Conservation (phyloP, 2,329 filamentous ascomycete genomes). For the Chrysoporthe deuterocubensis region DNA sequence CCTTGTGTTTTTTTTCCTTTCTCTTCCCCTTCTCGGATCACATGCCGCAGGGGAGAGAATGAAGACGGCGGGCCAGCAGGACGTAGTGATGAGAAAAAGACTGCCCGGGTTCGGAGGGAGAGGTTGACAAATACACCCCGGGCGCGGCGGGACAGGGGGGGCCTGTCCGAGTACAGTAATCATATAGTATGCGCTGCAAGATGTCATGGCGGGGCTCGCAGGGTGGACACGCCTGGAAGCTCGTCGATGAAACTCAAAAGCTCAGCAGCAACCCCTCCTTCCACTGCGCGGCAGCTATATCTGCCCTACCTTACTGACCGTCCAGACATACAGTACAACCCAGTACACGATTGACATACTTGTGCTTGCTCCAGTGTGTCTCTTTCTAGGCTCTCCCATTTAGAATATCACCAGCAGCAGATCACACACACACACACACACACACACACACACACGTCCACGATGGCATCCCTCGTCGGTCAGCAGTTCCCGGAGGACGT, state of each 20-base stretch:
- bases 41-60: neutral
- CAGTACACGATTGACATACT: neutral
- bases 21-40: neutral
- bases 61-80: neutral
- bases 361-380: neutral
- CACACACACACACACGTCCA: constrained; percentile 44
- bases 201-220: constrained; percentile 5
- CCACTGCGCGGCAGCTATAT: no score
- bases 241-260: constrained; percentile 12
- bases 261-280: neutral
- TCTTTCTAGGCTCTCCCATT: neutral
- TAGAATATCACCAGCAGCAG: neutral
- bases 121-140: constrained; percentile 12
- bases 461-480: constrained; percentile 54
- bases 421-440: neutral
- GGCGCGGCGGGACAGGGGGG: neutral
- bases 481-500: constrained; percentile 83
- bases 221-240: neutral
- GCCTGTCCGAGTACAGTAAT: neutral
- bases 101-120: constrained; percentile 1
- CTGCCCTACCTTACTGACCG: neutral
- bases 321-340: neutral
- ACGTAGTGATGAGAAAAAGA: neutral
- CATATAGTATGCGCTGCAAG: neutral
- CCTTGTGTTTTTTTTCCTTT: neutral